Base-by-base conservation (phyloP, 2,329 filamentous ascomycete species). In the Pseudogymnoascus sp. region DNA sequence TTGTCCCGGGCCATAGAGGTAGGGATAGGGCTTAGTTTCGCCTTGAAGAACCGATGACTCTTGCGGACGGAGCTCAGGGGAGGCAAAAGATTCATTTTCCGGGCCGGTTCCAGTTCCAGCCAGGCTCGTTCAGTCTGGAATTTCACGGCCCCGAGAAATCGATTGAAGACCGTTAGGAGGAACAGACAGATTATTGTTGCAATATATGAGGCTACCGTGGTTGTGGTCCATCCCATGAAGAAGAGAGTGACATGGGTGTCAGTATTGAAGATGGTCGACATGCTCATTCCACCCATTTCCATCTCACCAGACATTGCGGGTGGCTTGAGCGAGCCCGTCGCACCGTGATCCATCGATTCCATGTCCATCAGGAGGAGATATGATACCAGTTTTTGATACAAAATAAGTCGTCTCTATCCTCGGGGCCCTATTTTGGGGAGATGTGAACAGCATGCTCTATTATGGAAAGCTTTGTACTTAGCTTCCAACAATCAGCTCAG, bases 101-200 rank as follows among this genome's bases (percentile, higher is more conserved):
- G 57, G 9, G 28, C 2, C n/a, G 64, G 30, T 60, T 18, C 59
- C 61, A 63, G 20, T 60, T 18, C 59, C 61, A 63, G 20, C 41
- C 53, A 59, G 12, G 25, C 35, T 8, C 62, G 61, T 25, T 71
- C 69, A 7, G 72, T 63, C 50, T 71, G 71, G 12, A 41, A 62
- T 25, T 67, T 68, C 25, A 70, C 35, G 2, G 68, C 68, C 9
- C 70, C 68, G 4, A 72, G 69, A 36, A 71, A 71, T 2, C 70
- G 70, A 25, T 70, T 70, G 22, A 71, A 61, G 1, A 72, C 58
- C 3, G 69, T 68, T 2, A 71, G 60, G 6, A 57, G 61, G 60
- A 71, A 71, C 11, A 72, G 63, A 35, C 71, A 68, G 38, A 70
- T 38, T 22, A 72, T 59, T 1, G 71, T 65, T 5, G 67, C 62